Evolutionary conservation across 768 basidiomycete species (phyloP).

Genomic region (Serendipita sp.): DNA sequence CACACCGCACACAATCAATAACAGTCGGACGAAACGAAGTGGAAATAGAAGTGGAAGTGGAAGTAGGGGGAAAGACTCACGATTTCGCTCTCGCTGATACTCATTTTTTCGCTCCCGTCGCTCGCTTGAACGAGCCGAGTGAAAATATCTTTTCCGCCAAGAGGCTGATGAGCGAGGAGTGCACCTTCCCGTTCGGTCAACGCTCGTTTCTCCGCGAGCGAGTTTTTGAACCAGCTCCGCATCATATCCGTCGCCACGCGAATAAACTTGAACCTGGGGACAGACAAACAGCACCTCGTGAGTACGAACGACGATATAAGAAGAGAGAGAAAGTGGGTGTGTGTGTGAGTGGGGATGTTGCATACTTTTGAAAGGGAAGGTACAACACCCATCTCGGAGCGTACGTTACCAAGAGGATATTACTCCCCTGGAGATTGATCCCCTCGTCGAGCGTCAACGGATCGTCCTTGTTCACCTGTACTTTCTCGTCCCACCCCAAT

Average conservation of each 20-base stretch:
- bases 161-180: background rate
- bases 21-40: background rate
- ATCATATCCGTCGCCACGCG: background rate
- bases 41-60: no score
- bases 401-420: background rate
- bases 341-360: no score
- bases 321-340: no score
- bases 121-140: conserved; percentile 10
- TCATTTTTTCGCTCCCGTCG: conserved; percentile 4
- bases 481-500: conserved; percentile 7
- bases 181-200: background rate
- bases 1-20: background rate
- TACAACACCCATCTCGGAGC: conserved; percentile 6
- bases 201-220: background rate
- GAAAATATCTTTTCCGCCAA: background rate
- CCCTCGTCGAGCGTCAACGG: conserved; percentile 7
- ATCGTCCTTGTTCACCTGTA: background rate
- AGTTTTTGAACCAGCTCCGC: background rate
- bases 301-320: conserved; percentile 3
- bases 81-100: conserved; percentile 9
- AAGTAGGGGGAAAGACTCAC: conserved; percentile 10
- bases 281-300: no score
- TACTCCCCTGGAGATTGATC: background rate
- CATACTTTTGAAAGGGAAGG: conserved; percentile 10
- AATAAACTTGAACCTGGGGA: background rate